Conservation (phyloP, 305 asterid species). For the Euphrasia arctica region DNA sequence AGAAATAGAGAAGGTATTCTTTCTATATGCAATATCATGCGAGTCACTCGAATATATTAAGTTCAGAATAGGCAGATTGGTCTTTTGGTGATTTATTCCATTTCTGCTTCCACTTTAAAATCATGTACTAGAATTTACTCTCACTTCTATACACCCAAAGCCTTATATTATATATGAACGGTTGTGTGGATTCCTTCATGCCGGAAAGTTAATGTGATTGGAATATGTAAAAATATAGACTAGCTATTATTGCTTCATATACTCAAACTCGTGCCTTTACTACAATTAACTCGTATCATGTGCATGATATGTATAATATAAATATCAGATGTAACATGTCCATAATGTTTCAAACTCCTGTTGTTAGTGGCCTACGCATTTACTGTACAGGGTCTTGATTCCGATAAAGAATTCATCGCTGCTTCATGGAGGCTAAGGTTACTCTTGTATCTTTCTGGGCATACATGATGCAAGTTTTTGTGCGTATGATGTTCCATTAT, state of each 20-base stretch:
- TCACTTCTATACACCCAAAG: too few relatives aligned
- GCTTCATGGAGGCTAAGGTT: slow-evolving; percentile 70
- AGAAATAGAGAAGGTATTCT: slow-evolving; percentile 46
- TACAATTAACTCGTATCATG: too few relatives aligned
- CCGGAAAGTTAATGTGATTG: neutral
- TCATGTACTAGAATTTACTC: neutral
- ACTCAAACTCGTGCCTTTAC: too few relatives aligned
- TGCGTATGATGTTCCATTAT: slow-evolving; percentile 8
- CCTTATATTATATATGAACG: neutral
- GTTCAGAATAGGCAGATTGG: neutral
- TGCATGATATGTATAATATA: too few relatives aligned
- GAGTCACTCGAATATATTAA: neutral
- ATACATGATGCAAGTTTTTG: neutral
- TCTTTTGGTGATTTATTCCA: neutral
- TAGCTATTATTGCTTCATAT: neutral
- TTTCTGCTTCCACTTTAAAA: neutral
- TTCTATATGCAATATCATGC: slow-evolving; percentile 9
- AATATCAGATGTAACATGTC: neutral
- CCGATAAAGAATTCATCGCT: slow-evolving; percentile 30
- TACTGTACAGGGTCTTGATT: slow-evolving; percentile 37
- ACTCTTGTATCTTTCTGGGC: too few relatives aligned
- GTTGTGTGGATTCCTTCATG: neutral
- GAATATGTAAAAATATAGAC: neutral
- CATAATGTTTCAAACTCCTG: neutral
- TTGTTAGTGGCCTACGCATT: slow-evolving; percentile 3